Evolutionary conservation across 2,329 filamentous ascomycete genomes (phyloP).

Genomic region (Talaromyces islandicus): DNA sequence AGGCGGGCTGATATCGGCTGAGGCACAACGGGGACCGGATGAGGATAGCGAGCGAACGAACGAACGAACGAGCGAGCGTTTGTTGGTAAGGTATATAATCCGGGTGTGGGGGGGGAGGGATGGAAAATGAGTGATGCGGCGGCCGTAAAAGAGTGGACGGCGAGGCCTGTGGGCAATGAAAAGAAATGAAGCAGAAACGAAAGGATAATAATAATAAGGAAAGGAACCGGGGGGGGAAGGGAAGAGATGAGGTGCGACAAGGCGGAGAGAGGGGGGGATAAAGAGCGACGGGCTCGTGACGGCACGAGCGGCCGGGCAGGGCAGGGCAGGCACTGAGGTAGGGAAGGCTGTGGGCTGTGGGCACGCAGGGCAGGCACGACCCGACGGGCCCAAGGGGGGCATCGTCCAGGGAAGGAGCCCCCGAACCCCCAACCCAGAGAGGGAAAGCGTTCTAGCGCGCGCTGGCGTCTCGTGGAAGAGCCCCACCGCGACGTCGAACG

Average conservation of each 20-base stretch:
- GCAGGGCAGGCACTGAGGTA: too few relatives aligned
- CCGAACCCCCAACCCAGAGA: background rate
- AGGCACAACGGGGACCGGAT: background rate
- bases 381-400: background rate
- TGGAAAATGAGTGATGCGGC: constrained; percentile 30
- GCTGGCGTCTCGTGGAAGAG: background rate
- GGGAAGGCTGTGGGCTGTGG: too few relatives aligned
- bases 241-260: constrained; percentile 17
- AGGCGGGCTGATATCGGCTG: background rate
- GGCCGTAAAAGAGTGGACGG: constrained; percentile 50
- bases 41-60: background rate
- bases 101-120: background rate
- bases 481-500: background rate
- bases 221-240: constrained; percentile 19
- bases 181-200: constrained; percentile 20
- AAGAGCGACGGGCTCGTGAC: constrained; percentile 14
- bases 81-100: background rate
- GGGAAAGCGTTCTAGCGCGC: background rate
- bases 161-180: constrained; percentile 25
- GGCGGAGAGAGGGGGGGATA: constrained; percentile 12
- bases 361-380: background rate
- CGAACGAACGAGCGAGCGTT: background rate
- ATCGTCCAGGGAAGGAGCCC: background rate
- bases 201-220: constrained; percentile 18
- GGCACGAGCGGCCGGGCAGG: background rate